These are phyloP conservation scores for Haberlea rhodopensis DNA, from an alignment of 257 asterid genomes.

Conservation along the genomic window DNA sequence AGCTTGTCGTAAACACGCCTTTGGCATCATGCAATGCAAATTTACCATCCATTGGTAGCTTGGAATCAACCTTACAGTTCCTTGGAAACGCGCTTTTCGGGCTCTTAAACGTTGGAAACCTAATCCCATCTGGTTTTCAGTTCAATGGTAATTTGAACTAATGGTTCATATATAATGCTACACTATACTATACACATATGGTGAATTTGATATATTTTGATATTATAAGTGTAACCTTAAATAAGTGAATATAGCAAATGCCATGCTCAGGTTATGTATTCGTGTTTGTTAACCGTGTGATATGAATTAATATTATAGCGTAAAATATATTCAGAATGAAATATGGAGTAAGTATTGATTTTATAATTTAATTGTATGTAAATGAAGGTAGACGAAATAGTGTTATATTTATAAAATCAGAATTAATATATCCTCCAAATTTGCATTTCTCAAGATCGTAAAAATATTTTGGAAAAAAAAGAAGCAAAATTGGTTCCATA, in stretches of 20 bases:
- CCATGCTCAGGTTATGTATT: neutral
- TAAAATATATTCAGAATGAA: no score
- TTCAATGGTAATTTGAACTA: neutral
- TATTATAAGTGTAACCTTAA: neutral
- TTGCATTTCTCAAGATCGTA: no score
- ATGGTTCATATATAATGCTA: neutral
- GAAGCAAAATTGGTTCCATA: no score
- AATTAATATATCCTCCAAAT: no score
- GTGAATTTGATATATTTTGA: no score
- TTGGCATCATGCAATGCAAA: constrained; percentile 41
- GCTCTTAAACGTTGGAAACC: constrained; percentile 23
- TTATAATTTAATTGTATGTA: no score
- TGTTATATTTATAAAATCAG: no score
- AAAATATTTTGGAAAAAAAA: no score
- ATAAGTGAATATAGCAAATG: neutral
- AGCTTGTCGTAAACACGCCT: constrained; percentile 39
- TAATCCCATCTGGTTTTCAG: neutral
- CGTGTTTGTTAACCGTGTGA: neutral
- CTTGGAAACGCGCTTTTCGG: constrained; percentile 36
- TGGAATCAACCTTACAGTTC: constrained; percentile 36
- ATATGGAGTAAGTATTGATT: no score
- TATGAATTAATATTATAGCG: neutral
- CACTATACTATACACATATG: neutral
- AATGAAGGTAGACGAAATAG: no score
- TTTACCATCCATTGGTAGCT: constrained; percentile 37